Percentiles rank a stretch among this genome's conserved stretches.
Conservation (phyloP, 202 grass and related monocot species). For the Panicum hallii region DNA sequence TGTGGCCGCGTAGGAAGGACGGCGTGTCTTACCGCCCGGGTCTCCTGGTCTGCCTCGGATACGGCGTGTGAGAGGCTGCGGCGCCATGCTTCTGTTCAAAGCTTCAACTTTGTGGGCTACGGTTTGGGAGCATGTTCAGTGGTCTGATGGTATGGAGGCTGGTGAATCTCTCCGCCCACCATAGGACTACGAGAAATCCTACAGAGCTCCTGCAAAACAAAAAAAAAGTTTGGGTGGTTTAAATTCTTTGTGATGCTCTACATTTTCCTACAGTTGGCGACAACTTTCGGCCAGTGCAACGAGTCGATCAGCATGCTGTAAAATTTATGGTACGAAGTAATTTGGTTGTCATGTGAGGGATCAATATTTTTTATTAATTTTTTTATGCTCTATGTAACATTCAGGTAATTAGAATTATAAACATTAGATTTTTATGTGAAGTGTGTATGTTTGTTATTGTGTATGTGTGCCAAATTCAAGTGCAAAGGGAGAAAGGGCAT, state of each 20-base stretch:
- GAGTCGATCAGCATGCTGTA: not conserved
- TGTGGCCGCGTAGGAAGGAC: not conserved
- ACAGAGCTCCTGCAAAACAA: too few relatives aligned
- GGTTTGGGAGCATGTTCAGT: not conserved
- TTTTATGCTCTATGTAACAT: not conserved
- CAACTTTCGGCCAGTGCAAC: not conserved
- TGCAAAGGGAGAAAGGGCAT: too few relatives aligned
- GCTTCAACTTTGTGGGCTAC: not conserved
- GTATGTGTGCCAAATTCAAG: too few relatives aligned
- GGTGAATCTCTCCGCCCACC: constrained; percentile 22
- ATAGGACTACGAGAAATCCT: not conserved
- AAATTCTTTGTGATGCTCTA: not conserved
- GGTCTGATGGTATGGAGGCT: constrained; percentile 29
- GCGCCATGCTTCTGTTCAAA: not conserved
- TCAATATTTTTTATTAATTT: not conserved
- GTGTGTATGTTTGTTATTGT: too few relatives aligned
- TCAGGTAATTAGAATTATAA: too few relatives aligned
- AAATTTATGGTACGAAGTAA: not conserved
- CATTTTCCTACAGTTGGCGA: not conserved
- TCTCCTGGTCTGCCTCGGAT: constrained; percentile 57
- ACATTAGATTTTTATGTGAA: too few relatives aligned
- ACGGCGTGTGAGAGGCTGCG: not conserved
- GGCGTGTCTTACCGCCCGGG: constrained; percentile 19
- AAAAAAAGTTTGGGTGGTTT: not conserved
- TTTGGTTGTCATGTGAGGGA: not conserved